Evolutionary conservation across 2,329 filamentous ascomycete genomes (phyloP), one percentile per base, ranked within the genome.

Genomic region (Ascochyta clinopodiicola): DNA sequence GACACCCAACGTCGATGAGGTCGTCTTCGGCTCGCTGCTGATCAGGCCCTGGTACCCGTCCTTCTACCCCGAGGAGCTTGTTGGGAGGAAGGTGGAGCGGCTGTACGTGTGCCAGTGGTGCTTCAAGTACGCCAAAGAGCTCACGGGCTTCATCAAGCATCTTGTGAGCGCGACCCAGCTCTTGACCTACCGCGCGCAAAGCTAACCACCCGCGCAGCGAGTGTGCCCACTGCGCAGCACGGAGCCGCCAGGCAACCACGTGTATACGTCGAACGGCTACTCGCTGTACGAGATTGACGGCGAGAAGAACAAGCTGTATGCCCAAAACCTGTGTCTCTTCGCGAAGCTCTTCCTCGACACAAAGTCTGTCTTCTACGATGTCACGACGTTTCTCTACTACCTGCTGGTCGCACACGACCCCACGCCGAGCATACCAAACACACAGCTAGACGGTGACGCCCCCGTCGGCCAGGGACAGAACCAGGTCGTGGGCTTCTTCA

Each of bases 351-450:
- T 98, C 76, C 89, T 99, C 62, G 93, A 98, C 76, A 96, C 96
- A 72, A 99, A 99, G 73, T 96, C 92, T 7, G 93, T 99, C 65
- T 98, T 97, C 78, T 99, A 96, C 80, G 95, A 99, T 71, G 93
- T 97, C 40, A 87, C 88, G 4, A 91, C 90, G 46, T 99, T 99
- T 78, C 88, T 96, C 64, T 99, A 96, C 81, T 98, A 96, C 74
- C 84, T 96, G 4, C 86, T 98, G 48, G 89, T 95, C 39, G 89
- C 93, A 70, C 89, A 87, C 8, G 80, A 84, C 64, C 82, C 81
- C 0, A 59, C 64, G 10, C 68, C 71, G 1, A 39, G 52, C 4
- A 79, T 69, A 62, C 73, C 43, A 54, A 73, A 44, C 34, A 69
- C 63, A 64, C 70, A 54, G 69, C 76, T 64, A 15, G 56, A 57